Percentiles rank a stretch among this genome's conserved stretches.
phyloP scores from a whole-genome alignment of 2,329 filamentous ascomycete genomes.

The Fusarium sp. region DNA sequence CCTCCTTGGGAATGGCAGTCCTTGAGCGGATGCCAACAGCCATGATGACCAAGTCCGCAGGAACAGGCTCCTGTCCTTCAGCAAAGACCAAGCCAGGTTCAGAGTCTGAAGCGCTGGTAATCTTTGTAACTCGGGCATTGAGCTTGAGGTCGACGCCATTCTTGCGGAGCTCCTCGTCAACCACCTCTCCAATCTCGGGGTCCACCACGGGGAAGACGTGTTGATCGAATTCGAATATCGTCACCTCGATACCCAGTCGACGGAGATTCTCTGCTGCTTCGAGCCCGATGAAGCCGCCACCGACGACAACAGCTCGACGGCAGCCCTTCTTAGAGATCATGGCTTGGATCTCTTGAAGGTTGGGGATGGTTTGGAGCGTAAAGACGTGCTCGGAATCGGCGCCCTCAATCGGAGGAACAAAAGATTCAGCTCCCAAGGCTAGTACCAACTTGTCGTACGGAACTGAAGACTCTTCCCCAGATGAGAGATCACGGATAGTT shows the following conservation, averaged over 20 bases:
- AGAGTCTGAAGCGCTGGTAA: neutral
- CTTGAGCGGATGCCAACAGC: constrained; percentile 4
- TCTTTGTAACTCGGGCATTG: neutral
- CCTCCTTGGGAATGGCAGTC: constrained; percentile 1
- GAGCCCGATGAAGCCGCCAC: constrained; percentile 19
- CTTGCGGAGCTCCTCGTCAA: constrained; percentile 5
- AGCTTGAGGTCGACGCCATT: constrained; percentile 6
- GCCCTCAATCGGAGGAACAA: neutral
- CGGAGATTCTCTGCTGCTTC: constrained; percentile 16
- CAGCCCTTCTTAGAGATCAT: neutral
- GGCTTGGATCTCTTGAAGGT: constrained; percentile 3
- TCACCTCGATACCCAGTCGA: constrained; percentile 7
- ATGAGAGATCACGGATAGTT: neutral
- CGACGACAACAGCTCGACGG: neutral
- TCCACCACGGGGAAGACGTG: constrained; percentile 15
- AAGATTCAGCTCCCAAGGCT: neutral
- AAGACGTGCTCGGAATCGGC: constrained; percentile 4
- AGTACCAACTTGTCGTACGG: neutral
- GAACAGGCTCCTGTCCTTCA: neutral
- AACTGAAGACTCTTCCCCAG: neutral
- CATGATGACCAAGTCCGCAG: constrained; percentile 11
- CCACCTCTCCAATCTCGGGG: constrained; percentile 3
- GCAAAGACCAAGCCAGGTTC: neutral
- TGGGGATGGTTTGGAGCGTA: constrained; percentile 9
- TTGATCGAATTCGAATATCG: constrained; percentile 7